These are phyloP conservation scores for Alloascoidea hylecoeti DNA, from an alignment of 805 yeast genomes.

Conservation along the genomic window DNA sequence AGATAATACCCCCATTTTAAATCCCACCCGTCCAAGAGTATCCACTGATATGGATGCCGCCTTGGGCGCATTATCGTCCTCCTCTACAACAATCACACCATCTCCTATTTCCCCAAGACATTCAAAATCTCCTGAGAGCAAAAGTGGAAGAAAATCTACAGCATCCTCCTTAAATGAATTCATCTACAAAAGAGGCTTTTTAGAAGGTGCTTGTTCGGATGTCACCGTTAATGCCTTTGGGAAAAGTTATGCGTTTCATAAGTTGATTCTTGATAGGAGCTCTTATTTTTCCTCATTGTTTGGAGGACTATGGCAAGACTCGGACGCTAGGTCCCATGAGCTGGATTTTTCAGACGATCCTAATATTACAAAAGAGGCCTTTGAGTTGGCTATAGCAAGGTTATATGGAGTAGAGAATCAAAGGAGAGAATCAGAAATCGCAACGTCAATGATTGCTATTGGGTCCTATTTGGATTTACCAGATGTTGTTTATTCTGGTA, in stretches of 20 bases:
- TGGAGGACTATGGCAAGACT: constrained; percentile 26
- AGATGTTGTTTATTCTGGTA: constrained; percentile 27
- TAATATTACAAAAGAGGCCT: constrained; percentile 26
- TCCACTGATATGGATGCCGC: neutral
- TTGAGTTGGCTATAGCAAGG: constrained; percentile 31
- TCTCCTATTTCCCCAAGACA: neutral
- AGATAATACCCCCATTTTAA: neutral
- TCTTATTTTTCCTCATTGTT: constrained; percentile 33
- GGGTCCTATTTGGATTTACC: constrained; percentile 35
- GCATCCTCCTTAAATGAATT: constrained; percentile 13
- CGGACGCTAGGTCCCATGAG: constrained; percentile 12
- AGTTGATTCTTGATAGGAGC: constrained; percentile 27
- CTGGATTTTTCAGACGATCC: constrained; percentile 22
- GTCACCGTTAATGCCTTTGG: constrained; percentile 33
- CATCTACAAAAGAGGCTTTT: constrained; percentile 23
- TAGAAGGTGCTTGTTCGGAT: constrained; percentile 33
- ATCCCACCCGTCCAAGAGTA: neutral
- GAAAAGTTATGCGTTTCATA: constrained; percentile 28
- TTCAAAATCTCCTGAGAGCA: neutral
- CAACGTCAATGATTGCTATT: constrained; percentile 29
- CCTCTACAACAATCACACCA: neutral
- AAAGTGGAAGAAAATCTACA: neutral
- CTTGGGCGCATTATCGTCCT: too few species aligned
- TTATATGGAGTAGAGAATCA: constrained; percentile 29
- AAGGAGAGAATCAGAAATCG: constrained; percentile 19